Conservation (phyloP, 2,329 filamentous ascomycete species). For the Chaetomium olivaceum region DNA sequence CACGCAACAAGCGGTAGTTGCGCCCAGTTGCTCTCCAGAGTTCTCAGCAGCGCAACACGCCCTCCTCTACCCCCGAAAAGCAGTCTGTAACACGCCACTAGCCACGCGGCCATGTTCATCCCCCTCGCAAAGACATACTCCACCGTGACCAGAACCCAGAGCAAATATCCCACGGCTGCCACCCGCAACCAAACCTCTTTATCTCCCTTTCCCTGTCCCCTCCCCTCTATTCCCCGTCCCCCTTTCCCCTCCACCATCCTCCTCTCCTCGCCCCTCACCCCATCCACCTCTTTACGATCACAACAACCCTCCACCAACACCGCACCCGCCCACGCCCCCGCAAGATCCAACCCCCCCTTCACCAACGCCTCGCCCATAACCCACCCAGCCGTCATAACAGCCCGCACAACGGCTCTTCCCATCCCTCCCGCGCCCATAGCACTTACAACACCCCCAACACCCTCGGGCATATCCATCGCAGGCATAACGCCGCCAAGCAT, state of each 20-base stretch:
- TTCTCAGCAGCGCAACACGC: conserved; percentile 15
- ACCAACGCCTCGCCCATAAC: conserved; percentile 36
- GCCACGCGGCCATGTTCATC: conserved; percentile 34
- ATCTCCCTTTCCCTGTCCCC: too few species aligned
- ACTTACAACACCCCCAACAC: conserved; percentile 20
- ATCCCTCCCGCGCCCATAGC: not conserved
- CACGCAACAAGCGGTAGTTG: conserved; percentile 21
- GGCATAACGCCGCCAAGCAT: conserved; percentile 28
- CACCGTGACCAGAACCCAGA: conserved; percentile 33
- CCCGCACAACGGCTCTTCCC: too few species aligned
- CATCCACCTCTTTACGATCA: not conserved
- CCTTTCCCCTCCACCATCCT: not conserved
- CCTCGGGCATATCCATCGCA: conserved; percentile 23
- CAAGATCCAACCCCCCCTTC: conserved; percentile 16
- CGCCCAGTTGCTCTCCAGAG: conserved; percentile 22
- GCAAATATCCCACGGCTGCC: conserved; percentile 27
- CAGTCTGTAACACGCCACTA: conserved; percentile 34
- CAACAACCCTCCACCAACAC: conserved; percentile 16
- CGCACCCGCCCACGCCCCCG: conserved; percentile 27
- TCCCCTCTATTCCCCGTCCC: not conserved
- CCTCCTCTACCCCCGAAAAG: conserved; percentile 23
- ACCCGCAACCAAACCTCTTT: not conserved
- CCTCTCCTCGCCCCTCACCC: not conserved
- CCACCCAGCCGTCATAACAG: not conserved
- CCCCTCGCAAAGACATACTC: conserved; percentile 38